Evolutionary conservation across 257 asterid species (phyloP).

Genomic region (Petunia secreta): DNA sequence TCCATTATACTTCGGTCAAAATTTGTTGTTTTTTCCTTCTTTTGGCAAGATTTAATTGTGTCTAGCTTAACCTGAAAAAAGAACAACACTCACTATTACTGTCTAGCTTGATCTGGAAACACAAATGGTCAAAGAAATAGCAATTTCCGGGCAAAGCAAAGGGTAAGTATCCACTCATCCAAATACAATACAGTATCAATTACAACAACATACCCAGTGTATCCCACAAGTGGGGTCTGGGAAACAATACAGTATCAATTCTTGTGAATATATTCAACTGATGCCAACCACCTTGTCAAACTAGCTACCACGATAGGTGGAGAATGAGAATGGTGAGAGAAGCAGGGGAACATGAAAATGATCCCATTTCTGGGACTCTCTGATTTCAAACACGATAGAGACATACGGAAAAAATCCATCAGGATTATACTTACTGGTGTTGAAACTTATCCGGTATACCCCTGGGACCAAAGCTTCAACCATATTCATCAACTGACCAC

Average conservation of each 20-base stretch:
- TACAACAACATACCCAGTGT: no score
- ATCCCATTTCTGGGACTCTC: conserved; percentile 68
- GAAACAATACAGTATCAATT: neutral
- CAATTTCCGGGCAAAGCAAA: neutral
- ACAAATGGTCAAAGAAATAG: neutral
- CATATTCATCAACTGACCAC: conserved; percentile 65
- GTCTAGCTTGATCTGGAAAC: neutral
- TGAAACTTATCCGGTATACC: conserved; percentile 73
- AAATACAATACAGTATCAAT: conserved; percentile 9
- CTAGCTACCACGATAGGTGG: conserved; percentile 91
- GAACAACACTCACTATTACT: no score
- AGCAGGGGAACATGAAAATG: conserved; percentile 93
- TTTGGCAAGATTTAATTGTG: neutral
- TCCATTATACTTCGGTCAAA: neutral
- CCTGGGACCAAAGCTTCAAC: conserved; percentile 69
- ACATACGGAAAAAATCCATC: conserved; percentile 83
- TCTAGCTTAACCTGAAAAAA: no score
- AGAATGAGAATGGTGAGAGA: conserved; percentile 87
- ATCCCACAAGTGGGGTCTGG: no score
- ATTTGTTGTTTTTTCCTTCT: neutral
- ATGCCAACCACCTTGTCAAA: neutral
- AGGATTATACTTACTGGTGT: conserved; percentile 76
- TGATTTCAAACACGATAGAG: conserved; percentile 75
- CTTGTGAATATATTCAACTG: neutral
- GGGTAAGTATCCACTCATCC: neutral